Evolutionary conservation across 2,329 filamentous ascomycete species (phyloP), one percentile per base, ranked within the genome.

Genomic region (Amauroascus niger): DNA sequence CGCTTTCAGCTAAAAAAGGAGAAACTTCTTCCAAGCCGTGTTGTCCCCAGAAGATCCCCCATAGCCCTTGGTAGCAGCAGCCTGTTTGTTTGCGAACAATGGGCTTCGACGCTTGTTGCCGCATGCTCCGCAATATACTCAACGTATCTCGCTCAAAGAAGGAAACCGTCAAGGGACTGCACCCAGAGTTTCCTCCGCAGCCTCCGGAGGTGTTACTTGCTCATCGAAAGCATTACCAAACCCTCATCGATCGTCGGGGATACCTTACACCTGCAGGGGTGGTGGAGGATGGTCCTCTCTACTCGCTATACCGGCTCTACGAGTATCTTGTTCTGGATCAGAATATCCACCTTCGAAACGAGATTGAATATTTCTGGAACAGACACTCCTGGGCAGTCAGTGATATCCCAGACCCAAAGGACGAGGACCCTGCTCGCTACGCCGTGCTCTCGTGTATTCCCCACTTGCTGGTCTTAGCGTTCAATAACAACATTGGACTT

Each of bases 401-500:
- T 11, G 50, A 53, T 20, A 53, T 53, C 18, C 49, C 54, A 30
- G 46, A 49, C 30, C 51, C 49, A 14, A 18, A 40, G 3, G 48
- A 55, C 50, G 24, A 41, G n/a, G 39, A 55, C 43, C 49, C 48
- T 14, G 32, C 22, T 24, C 39, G 55, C 43, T 53, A 56, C 30
- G 52, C 40, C 8, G 18, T 51, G 16, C 41, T 53, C 20, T n/a
- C 41, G 2, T 37, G 30, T 16, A 28, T 53, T 3, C 40, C 50
- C 13, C 32, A 46, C 16, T 18, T 46, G 14, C 26, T 53, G 11
- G 50, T 53, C 13, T 14, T 33, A 26, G 40, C 50, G 5, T 53
- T 53, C 16, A 55, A 52, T 39, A 58, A 44, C 22, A 52, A 50
- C 45, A 57, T 49, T 26, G 18, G 54, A 30, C 41, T 37, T 11